Evolutionary conservation across 306 rosid genomes (phyloP).

Genomic region (Herpetospermum pedunculosum): DNA sequence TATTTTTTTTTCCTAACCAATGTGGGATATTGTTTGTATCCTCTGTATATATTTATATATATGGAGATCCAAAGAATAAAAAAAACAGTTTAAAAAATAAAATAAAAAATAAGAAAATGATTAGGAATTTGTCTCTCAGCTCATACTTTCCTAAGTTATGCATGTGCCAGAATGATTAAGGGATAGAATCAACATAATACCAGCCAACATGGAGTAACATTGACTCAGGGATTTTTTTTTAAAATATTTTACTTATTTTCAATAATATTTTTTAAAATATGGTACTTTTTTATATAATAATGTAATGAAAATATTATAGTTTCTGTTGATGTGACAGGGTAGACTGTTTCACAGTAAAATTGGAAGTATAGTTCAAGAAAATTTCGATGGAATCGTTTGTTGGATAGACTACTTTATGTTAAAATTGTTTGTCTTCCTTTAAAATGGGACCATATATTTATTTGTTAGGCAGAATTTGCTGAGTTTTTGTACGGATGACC

Average conservation of each 20-base stretch:
- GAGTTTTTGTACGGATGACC: too few species aligned
- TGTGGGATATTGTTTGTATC: too few species aligned
- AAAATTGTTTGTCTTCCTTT: neutral
- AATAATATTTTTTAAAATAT: neutral
- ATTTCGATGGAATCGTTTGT: neutral
- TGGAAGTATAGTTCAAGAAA: neutral
- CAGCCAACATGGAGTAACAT: constrained; percentile 6
- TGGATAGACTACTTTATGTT: neutral
- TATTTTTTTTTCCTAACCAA: too few species aligned
- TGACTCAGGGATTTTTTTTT: neutral
- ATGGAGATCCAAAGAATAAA: neutral
- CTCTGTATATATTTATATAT: too few species aligned
- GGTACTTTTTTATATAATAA: neutral
- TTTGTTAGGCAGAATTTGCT: neutral
- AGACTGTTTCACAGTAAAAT: neutral
- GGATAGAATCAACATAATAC: neutral
- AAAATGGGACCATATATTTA: neutral
- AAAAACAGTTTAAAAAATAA: too few species aligned
- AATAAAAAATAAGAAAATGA: neutral
- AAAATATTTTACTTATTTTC: neutral
- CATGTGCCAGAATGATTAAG: constrained; percentile 4
- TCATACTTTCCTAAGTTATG: neutral
- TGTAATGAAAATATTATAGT: neutral
- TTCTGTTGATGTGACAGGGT: neutral
- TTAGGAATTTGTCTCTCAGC: neutral